Conservation (phyloP, 371 early-diverging fungal species). For the Vittaforma corneae region DNA sequence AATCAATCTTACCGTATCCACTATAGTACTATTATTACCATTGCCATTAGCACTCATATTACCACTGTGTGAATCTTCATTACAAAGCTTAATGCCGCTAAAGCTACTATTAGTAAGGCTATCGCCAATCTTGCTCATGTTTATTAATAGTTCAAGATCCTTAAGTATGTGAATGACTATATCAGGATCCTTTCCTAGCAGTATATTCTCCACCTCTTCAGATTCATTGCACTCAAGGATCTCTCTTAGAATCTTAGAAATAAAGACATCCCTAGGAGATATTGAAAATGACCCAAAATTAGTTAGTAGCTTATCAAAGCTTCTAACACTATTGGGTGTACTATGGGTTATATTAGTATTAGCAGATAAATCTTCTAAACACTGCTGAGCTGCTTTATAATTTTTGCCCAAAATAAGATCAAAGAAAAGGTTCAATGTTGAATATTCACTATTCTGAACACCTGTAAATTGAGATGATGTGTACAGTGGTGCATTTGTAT, state of each 20-base stretch:
- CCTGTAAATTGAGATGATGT: too few relatives aligned
- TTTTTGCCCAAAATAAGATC: slow-evolving; percentile 28
- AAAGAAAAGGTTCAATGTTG: slow-evolving; percentile 35
- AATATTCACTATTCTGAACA: too few relatives aligned
- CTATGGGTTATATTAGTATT: too few relatives aligned
- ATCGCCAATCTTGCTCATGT: slow-evolving; percentile 4
- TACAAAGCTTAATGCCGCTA: background rate
- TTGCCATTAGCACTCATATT: background rate
- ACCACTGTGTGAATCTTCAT: background rate
- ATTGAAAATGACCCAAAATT: too few relatives aligned
- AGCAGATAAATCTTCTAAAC: background rate
- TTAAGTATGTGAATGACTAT: slow-evolving; percentile 13
- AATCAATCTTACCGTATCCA: background rate
- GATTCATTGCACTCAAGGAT: too few relatives aligned
- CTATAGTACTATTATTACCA: background rate
- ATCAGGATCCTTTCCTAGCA: background rate
- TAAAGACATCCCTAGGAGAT: too few relatives aligned
- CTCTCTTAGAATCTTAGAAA: too few relatives aligned
- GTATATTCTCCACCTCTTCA: too few relatives aligned
- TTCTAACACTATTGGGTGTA: too few relatives aligned
- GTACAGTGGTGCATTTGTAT: slow-evolving; percentile 3
- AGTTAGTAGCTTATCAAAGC: too few relatives aligned
- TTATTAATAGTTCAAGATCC: slow-evolving; percentile 26
- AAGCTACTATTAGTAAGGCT: background rate
- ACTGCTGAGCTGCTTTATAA: slow-evolving; percentile 25